Base-by-base conservation (phyloP, 176 grass and related monocot genomes). In the Poa pratensis region DNA sequence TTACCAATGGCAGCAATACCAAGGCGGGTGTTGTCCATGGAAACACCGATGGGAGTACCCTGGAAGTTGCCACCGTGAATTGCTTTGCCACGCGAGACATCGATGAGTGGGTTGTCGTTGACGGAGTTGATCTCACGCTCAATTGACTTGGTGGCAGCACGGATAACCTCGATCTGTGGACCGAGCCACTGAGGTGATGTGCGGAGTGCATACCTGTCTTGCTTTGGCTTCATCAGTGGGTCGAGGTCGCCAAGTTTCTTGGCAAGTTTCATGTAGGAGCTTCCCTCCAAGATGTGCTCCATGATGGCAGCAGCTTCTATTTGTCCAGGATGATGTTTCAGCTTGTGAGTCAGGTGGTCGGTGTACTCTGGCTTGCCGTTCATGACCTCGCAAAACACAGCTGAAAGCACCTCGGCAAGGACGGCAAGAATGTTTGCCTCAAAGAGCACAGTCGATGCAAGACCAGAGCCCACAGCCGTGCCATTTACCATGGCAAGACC, bases 91-190 rank as follows among this genome's bases (percentile, higher is more conserved):
- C 94, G 54, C 30, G 94, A 80, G 46, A 94, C 94, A 3, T 97
- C 94, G 52, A 94, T 97, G 43, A 97, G 79, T 6, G 94, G 94
- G 79, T 97, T 97, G 55, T 97, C 94, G 12, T 97, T 97, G 46
- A 97, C 94, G 18, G 94, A 97, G 70, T 97, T 97, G 87, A 97
- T 97, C 87, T 97, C 94, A 6, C 91, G 87, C 85, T 97, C 94
- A 3, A 97, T 97, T 11, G 94, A 92, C 73, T 93, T 93, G 73
- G 94, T 96, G 59, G 94, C 90, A 2, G 84, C 71, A 3, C 94
- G 90, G 86, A 96, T 92, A 1, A 96, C 94, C 76, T 96, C 94
- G 3, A 96, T 88, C 30, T 96, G 94, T 0, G 94, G 94, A 12
- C 94, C 94, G 9, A 96, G 94, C 94, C 91, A 96, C 15, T 96